Percentiles rank a stretch among this genome's conserved stretches.
Evolutionary conservation across 1,139 yeast genomes (phyloP).

Genomic region (Debaryomycetaceae sp.): DNA sequence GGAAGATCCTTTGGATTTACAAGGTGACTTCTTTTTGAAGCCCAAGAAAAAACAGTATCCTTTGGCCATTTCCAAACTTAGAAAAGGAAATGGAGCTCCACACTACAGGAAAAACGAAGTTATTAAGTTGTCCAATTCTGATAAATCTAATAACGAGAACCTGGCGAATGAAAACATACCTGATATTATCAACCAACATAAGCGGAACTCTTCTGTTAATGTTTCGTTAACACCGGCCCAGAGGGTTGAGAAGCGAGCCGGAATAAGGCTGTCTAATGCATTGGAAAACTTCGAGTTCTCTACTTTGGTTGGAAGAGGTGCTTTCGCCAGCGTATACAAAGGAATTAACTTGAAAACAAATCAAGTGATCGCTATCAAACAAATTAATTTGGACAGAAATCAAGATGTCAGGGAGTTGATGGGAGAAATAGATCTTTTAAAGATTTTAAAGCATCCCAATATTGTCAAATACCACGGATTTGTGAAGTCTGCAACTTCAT

Average conservation of each 20-base stretch:
- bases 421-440: slow-evolving; percentile 85
- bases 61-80: slow-evolving; percentile 7
- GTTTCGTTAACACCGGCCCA: slow-evolving; percentile 56
- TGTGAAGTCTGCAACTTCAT: slow-evolving; percentile 61
- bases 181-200: slow-evolving; percentile 3
- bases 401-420: slow-evolving; percentile 51
- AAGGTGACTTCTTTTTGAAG: slow-evolving; percentile 1
- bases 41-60: slow-evolving; percentile 1
- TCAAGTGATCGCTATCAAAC: slow-evolving; percentile 82
- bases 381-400: slow-evolving; percentile 55
- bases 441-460: slow-evolving; percentile 76
- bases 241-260: slow-evolving; percentile 40
- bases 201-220: slow-evolving; percentile 33
- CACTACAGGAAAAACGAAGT: background rate
- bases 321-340: slow-evolving; percentile 90
- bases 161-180: background rate
- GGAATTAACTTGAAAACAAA: slow-evolving; percentile 67
- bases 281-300: slow-evolving; percentile 56
- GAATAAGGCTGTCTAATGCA: slow-evolving; percentile 38
- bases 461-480: slow-evolving; percentile 91
- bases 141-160: background rate
- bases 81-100: slow-evolving; percentile 6
- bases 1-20: slow-evolving; percentile 5
- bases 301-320: slow-evolving; percentile 87
- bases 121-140: background rate